Base-by-base conservation (phyloP, 371 early-diverging fungal species). In the Syncephalastrum sp. region DNA sequence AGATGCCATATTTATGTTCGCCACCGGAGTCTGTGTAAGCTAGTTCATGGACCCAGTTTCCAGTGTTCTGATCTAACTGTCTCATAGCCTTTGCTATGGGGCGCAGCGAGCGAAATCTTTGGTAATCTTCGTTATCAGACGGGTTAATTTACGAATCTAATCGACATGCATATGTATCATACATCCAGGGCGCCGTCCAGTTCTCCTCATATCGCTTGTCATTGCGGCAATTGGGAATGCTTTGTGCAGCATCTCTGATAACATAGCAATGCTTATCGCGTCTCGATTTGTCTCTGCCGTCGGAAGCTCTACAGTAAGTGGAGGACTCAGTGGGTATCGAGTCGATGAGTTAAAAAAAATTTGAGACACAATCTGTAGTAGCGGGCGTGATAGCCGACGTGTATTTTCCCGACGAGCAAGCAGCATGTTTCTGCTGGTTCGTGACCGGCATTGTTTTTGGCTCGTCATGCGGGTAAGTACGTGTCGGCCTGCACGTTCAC, bases 201-300 rank as follows among this genome's bases (percentile, higher is more conserved):
- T 70, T 5, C 66, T 65, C 17, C 27, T 70, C 3, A 33, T 63
- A 15, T 65, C 70, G 8, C 58, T 65, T 41, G 44, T 55, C 5
- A 57, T 70, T 48, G 55, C 66, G 6, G 59, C 66, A n/a, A 47
- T 59, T 42, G 70, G 63, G 4, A 60, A 52, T 12, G 44, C 61
- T 21, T 50, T 62, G 29, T 70, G 70, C 33, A 63, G 60, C 12
- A 24, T 65, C 7, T 70, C 70, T 8, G 53, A 60, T 17, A 70
- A 63, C 23, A 57, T 66, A 10, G 42, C 53, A n/a, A 65, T 65
- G 65, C 45, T 70, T 43, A 65, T 70, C 42, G 60, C 57, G 7
- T 70, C 60, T 38, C 65, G 70, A 14, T 65, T 59, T n/a, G 12
- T 69, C 48, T 62, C 63, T 52, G 59, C 60, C 24, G 53, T 52